Evolutionary conservation across 2,329 filamentous ascomycete species (phyloP), one percentile per base, ranked within the genome.

Genomic region (Penicillium sp.): DNA sequence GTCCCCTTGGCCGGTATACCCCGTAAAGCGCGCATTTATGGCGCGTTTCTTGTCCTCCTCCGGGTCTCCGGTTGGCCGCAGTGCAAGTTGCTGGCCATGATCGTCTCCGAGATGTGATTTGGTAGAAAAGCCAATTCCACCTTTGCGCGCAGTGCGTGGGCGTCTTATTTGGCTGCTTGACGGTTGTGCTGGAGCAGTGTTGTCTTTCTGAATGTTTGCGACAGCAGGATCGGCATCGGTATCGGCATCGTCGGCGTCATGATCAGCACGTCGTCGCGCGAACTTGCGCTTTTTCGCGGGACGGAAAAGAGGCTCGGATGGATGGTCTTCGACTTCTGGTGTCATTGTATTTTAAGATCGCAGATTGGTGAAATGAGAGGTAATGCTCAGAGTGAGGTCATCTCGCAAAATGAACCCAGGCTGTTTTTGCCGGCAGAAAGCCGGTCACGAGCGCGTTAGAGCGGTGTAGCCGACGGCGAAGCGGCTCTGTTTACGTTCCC

Each of bases 1-100:
- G 16, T 80, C 78, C 3, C 80, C 77, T 60, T 84, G 81, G 1
- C 83, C 85, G 0, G 83, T 85, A 63, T 85, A 81, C 49, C 77
- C 78, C 13, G 83, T 79, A 61, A 87, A 87, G 31, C 84, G 79
- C 49, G 79, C 77, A 44, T 70, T 70, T 55, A 79, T 78, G 7
- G 74, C 71, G 47, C 71, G 72, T 38, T 77, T 52, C 34, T 63
- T 68, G 46, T 75, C 67, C 32, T 66, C 62, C 14, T 73, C 73
- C 6, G 60, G 44, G 8, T 77, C 69, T 22, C 70, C 70, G 13
- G 69, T 18, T 16, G 66, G 56, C 18, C 53, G 51, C 7, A 66
- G 54, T 29, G 71, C 62, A 13, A 65, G 67, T 43, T 65, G 61
- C 32, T 66, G 66, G 27, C 64, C 60, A 7, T 59, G 59, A 40